Base-by-base conservation (phyloP, 306 rosid species). In the Ochetophila trinervis region DNA sequence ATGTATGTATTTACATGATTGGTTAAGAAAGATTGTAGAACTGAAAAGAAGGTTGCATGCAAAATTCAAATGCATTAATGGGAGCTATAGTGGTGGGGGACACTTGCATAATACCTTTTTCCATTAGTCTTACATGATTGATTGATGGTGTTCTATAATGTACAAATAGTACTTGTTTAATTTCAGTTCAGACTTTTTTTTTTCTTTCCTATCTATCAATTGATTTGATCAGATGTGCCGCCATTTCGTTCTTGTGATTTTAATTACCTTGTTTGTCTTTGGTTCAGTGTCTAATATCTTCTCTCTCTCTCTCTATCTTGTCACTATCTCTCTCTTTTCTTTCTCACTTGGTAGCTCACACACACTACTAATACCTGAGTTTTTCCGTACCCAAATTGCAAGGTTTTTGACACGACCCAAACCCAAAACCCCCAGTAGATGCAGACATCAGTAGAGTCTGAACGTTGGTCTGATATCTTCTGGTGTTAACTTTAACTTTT, bases 161-260 rank as follows among this genome's bases (percentile, higher is more conserved):
- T 63, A 66, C 76, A 64, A 62, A 47, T 69, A 18, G 67, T 68
- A 77, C 88, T 72, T 45, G 60, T 35, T 53, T 16, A 13, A 13
- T 22, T 42, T 45, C 71, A 61, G 73, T 44, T 59, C 72, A 52
- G 76, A 56, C 14, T 63, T 34, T 9, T 48, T 19, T 45, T 15
- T 60, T 67, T 52, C 9, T 50, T 42, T 18, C 32, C 52, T 62
- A 24, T 61, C 68, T 22, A 21, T 82, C 84, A 71, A 70, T 75
- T 81, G 90, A 88, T 84, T 76, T 83, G 94, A 90, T 93, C 78
- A 67, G 58, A 72, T 84, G 87, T 85, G 99, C 97, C 97, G 99
- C 99, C 99, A 76, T 83, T 84, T 90, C 78, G 80, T 73, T 60
- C 79, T 67, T 83, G 73, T 72, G 74, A 71, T 53, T 18, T 56